These are phyloP conservation scores for Orbilia blumenaviensis DNA, from an alignment of 2,329 filamentous ascomycete species.

Conservation along the genomic window DNA sequence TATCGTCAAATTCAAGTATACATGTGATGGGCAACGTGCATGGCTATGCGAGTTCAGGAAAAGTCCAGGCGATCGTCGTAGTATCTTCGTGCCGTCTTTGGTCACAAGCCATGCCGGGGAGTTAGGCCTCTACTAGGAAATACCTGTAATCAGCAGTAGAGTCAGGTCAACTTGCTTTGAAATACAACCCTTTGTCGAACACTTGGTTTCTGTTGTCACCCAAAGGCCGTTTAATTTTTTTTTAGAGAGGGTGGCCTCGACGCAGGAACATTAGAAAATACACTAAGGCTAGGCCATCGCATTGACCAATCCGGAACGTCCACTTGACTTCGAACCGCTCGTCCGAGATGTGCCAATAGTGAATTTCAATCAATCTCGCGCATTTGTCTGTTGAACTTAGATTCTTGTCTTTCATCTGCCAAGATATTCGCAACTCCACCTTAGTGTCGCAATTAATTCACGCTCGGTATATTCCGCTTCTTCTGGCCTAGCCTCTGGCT, in stretches of 20 bases:
- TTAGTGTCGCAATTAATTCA: background rate
- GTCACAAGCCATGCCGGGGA: slow-evolving; percentile 10
- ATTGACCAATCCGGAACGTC: background rate
- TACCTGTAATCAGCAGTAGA: background rate
- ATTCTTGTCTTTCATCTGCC: background rate
- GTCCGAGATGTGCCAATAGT: background rate
- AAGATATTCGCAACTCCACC: background rate
- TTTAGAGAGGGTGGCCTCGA: background rate
- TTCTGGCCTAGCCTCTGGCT: too few relatives aligned
- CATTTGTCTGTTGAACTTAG: background rate
- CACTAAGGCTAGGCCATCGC: background rate
- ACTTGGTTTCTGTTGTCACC: background rate
- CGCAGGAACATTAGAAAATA: slow-evolving; percentile 1
- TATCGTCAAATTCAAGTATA: slow-evolving; percentile 3
- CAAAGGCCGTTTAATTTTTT: background rate
- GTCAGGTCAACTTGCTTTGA: too few relatives aligned
- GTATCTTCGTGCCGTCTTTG: slow-evolving; percentile 3
- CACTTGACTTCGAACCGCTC: background rate
- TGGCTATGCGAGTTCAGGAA: slow-evolving; percentile 5
- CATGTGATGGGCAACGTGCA: slow-evolving; percentile 12
- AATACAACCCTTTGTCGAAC: too few relatives aligned
- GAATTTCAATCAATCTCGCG: background rate
- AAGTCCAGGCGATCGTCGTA: background rate
- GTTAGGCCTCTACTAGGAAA: background rate
- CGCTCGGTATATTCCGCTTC: background rate